A percentile compares a stretch with the other conserved stretches of the same genome.
Conservation (phyloP, 2,329 filamentous ascomycete genomes). For the Dothideomycetidae sp. region DNA sequence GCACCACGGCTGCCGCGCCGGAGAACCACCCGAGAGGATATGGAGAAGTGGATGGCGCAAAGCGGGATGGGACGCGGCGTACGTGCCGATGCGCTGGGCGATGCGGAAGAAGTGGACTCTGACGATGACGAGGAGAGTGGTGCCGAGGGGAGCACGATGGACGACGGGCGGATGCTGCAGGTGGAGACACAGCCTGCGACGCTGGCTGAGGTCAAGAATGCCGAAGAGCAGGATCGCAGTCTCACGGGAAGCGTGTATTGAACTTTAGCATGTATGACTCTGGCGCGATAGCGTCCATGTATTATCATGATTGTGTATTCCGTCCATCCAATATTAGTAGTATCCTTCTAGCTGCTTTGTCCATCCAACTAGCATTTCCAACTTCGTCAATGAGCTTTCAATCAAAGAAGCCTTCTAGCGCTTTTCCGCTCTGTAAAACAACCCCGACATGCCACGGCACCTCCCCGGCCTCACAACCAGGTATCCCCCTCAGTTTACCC, state of each 20-base stretch:
- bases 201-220: background rate
- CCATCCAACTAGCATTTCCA: too few species aligned
- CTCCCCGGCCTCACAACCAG: slow-evolving; percentile 44
- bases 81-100: slow-evolving; percentile 32
- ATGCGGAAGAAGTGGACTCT: slow-evolving; percentile 18
- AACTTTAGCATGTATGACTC: too few species aligned
- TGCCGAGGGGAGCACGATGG: background rate
- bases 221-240: background rate
- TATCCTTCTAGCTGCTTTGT: too few species aligned
- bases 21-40: slow-evolving; percentile 23
- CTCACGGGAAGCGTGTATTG: slow-evolving; percentile 7
- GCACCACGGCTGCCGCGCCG: slow-evolving; percentile 9
- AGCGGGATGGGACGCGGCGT: slow-evolving; percentile 34
- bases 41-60: slow-evolving; percentile 30
- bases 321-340: too few species aligned
- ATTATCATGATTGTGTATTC: slow-evolving; percentile 9
- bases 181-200: background rate
- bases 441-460: slow-evolving; percentile 66
- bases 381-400: too few species aligned
- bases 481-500: slow-evolving; percentile 48
- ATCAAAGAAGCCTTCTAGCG: slow-evolving; percentile 28
- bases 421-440: slow-evolving; percentile 53
- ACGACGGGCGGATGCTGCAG: background rate
- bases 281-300: too few species aligned
- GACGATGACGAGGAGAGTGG: slow-evolving; percentile 11